Evolutionary conservation across 192 early-diverging fungal species (phyloP), one percentile per base, ranked within the genome.

Genomic region (Tieghemiomyces parasiticus): DNA sequence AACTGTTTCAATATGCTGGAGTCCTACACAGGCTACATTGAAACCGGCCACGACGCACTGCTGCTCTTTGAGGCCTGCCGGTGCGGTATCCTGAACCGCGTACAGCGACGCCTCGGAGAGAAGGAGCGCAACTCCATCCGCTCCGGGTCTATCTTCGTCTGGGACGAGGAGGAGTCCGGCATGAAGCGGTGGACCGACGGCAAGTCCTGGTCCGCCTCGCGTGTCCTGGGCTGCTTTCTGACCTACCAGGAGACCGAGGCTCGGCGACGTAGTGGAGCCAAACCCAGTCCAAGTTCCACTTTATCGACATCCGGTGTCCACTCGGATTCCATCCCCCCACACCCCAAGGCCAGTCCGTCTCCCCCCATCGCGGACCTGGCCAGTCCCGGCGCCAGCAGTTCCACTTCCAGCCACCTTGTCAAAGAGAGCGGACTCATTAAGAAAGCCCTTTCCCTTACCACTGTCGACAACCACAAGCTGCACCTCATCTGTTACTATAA

Each of bases 131-230:
- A 77, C 20, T 73, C 79, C 47, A 88, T 94, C 55, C 72, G 78
- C 46, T 90, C 92, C 1, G 90, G 90, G 1, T 87, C 90, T 4
- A 82, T 92, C 31, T 94, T 90, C 73, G 84, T 87, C 38, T 94
- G 90, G 84, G 89, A 91, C 65, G 92, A 94, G 71, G 71, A 85
- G 58, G 90, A 94, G 67, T 81, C 82, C 48, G 92, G 90, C 20
- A 94, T 94, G 82, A 75, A 88, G 63, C 78, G 92, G 38, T 94
- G 92, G 92, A 92, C 92, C 0, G 92, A 94, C 67, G 90, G 90
- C n/a, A 81, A 85, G 64, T 84, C 79, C 48, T 94, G 92, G 91
- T 88, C 86, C 32, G 85, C 91, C 1, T 86, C 83, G 32, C 78
- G 91, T 31, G 89, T 93, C 53, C 81, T 86, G 35, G 91, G 91